Base-by-base conservation (phyloP, 805 yeast genomes). In the Starmerella asiatica region DNA sequence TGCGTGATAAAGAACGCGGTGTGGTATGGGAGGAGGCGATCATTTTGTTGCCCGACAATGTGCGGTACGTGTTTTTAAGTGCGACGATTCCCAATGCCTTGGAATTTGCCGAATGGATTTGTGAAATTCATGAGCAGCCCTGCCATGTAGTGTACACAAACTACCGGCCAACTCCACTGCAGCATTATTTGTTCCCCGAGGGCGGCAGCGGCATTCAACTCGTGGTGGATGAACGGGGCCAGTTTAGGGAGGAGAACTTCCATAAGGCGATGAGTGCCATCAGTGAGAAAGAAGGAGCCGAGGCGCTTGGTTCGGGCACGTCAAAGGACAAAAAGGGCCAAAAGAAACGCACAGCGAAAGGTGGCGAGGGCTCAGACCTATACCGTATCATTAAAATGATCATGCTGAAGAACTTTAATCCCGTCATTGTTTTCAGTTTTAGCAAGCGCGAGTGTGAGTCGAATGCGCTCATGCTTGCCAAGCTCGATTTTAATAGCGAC, bases 21-120 rank as follows among this genome's bases (percentile, higher is more conserved):
- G 99, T 91, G 38, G 98, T 91, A 27, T 91, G 99, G 99, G 99
- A 91, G 63, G 99, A 91, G 61, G 88, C 97, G 14, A 88, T 91
- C 49, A 91, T 91, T 43, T 65, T 91, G 56, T 68, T 91, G 32
- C 99, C 99, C 3, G 96, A 93, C 53, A 86, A 86, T 66, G 96
- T 91, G 15, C 88, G 81, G 49, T 84, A 86, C 55, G 95, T 88
- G 3, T 82, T 88, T 54, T 63, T 88, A 48, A 85, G 96, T 12
- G 97, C 97, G 36, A 88, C 98, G 1, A 88, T 88, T 50, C 98
- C 98, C 20, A 88, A 88, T 57, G 95, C 97, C 1, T 80, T 83
- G 86, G 95, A 88, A 58, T 88, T 88, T 65, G 96, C 97, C 9
- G 94, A 88, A 61, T 91, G 99, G 99, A 83, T 91, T 43, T 86